Evolutionary conservation across 306 rosid genomes (phyloP), one percentile per base, ranked within the genome.

Genomic region (Ceratonia siliqua): DNA sequence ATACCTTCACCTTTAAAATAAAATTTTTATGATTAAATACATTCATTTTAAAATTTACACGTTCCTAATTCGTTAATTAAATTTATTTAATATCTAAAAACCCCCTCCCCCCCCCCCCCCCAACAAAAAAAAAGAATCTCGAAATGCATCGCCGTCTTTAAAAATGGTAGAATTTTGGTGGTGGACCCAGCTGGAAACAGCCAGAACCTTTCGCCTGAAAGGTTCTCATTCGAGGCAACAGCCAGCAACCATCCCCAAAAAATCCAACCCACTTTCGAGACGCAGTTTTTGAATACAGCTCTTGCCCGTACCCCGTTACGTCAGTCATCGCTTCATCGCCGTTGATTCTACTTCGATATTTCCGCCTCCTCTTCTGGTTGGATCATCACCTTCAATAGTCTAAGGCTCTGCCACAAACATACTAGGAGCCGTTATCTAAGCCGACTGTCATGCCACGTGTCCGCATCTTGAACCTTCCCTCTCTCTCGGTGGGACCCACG

Each of bases 381-480:
- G 1, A 52, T 3, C 24, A n/a, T 4, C 33, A 39, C 14, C 38
- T 24, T 58, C 75, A 24, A 52, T 36, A 55, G 12, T 49, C 30
- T 2, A 54, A 62, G 22, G 25, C 63, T 22, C 52, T 9, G 41
- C 53, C 13, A 50, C 1, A 41, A 53, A 6, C 21, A 28, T 5
- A 18, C 48, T 4, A 28, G 32, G 32, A 28, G 30, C 20, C 7
- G 43, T 10, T 8, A 1, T 0, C 50, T 2, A 8, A 45, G 49
- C 30, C 45, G 62, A 28, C 3, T 12, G 56, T 39, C 38, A 14
- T 42, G 77, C 77, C 73, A 80, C 84, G 84, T 80, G 84, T 50
- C 72, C 20, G 0, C 6, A 74, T 48, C 58, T 25, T 0, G 5
- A 33, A 57, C 14, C 36, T 28, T 28, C 13, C 9, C 11, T 6